These are phyloP conservation scores for Vaccinium myrtillus DNA, from an alignment of 148 eudicot species.

Conservation along the genomic window DNA sequence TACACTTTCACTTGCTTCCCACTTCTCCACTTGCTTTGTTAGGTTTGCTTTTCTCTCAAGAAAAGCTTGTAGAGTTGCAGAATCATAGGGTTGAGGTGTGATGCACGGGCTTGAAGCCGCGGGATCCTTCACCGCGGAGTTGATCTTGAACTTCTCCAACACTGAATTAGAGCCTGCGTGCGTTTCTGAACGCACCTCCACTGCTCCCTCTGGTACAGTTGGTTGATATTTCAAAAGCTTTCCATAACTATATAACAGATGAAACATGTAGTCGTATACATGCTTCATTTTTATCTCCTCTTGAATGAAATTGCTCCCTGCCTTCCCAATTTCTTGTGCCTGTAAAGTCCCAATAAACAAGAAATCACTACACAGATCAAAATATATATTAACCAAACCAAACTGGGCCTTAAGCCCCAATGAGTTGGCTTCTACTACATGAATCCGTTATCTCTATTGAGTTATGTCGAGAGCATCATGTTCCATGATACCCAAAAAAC, in stretches of 20 bases:
- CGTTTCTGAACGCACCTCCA: constrained; percentile 34
- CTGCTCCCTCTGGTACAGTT: constrained; percentile 25
- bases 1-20: constrained; percentile 17
- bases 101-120: constrained; percentile 34
- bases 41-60: constrained; percentile 17
- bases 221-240: constrained; percentile 39
- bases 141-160: constrained; percentile 23
- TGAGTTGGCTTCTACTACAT: neutral
- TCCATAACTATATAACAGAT: constrained; percentile 30
- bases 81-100: constrained; percentile 32
- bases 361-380: neutral
- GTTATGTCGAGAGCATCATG: neutral
- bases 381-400: neutral
- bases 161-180: constrained; percentile 24
- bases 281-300: constrained; percentile 44
- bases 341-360: constrained; percentile 8
- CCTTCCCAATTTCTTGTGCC: constrained; percentile 50
- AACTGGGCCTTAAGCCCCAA: neutral
- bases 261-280: constrained; percentile 46
- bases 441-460: neutral
- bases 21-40: constrained; percentile 15
- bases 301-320: constrained; percentile 41
- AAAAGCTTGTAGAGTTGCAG: constrained; percentile 18
- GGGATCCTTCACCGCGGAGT: constrained; percentile 30
- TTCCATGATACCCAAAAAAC: neutral